phyloP scores from a whole-genome alignment of 2,329 filamentous ascomycete species.

The Cytospora leucostoma region DNA sequence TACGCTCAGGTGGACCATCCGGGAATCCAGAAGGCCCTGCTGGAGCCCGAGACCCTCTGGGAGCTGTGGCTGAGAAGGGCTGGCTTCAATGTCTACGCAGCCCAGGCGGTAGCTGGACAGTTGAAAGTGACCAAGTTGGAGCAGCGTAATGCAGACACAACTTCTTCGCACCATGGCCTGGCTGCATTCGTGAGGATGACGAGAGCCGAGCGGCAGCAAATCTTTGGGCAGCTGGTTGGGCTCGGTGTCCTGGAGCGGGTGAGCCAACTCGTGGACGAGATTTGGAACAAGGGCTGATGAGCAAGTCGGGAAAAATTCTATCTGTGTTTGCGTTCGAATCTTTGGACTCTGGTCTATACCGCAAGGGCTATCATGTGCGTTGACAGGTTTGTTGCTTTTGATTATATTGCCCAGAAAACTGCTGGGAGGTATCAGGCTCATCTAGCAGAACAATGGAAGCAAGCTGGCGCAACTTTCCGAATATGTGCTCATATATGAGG shows the following conservation, averaged over 20 bases:
- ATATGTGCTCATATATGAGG: not conserved
- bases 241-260: conserved; percentile 53
- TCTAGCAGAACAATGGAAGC: not conserved
- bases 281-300: conserved; percentile 44
- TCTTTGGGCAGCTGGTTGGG: conserved; percentile 58
- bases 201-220: conserved; percentile 46
- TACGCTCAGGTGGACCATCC: conserved; percentile 37
- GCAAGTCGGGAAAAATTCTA: not conserved
- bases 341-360: not conserved
- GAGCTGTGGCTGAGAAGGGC: conserved; percentile 66
- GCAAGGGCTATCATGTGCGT: conserved; percentile 2
- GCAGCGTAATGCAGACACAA: conserved; percentile 6
- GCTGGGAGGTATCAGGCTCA: not conserved
- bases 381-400: too few species aligned
- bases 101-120: conserved; percentile 61
- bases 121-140: conserved; percentile 41
- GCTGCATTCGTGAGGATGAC: conserved; percentile 60
- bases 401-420: not conserved
- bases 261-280: conserved; percentile 51
- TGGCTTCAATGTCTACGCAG: conserved; percentile 72
- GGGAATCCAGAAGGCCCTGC: conserved; percentile 36
- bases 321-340: not conserved
- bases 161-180: conserved; percentile 44
- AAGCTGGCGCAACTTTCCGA: not conserved
- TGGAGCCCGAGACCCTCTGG: conserved; percentile 64